Conservation (phyloP, 2,329 filamentous ascomycete genomes). For the Aspergillus pseudonomiae region DNA sequence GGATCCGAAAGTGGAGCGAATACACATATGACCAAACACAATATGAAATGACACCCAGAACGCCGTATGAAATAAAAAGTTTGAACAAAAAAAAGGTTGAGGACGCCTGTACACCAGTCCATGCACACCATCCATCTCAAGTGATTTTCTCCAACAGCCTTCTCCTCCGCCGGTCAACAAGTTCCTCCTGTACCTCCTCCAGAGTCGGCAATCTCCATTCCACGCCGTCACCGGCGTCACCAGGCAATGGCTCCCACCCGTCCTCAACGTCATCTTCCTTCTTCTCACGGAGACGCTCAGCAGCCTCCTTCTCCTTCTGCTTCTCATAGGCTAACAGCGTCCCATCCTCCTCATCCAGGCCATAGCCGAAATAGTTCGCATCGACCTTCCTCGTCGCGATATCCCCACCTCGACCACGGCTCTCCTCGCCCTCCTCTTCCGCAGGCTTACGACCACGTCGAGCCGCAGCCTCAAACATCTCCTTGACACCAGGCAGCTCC, state of each 20-base stretch:
- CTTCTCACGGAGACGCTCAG: constrained; percentile 66
- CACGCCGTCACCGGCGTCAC: constrained; percentile 80
- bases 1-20: constrained; percentile 14
- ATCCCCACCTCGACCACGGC: constrained; percentile 47
- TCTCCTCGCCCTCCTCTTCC: constrained; percentile 69
- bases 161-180: constrained; percentile 81
- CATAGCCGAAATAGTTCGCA: constrained; percentile 94
- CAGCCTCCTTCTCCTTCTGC: constrained; percentile 79
- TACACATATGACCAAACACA: constrained; percentile 12
- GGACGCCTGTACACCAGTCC: neutral
- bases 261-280: constrained; percentile 62
- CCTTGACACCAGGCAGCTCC: constrained; percentile 92
- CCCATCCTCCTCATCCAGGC: constrained; percentile 87
- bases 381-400: constrained; percentile 71
- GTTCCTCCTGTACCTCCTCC: constrained; percentile 91
- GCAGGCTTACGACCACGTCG: constrained; percentile 64
- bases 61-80: constrained; percentile 22
- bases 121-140: constrained; percentile 27
- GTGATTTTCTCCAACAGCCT: constrained; percentile 81
- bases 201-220: constrained; percentile 81
- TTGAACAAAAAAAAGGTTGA: constrained; percentile 16
- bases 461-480: constrained; percentile 83
- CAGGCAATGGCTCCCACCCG: constrained; percentile 84
- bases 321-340: constrained; percentile 78
- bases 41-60: constrained; percentile 25